Conservation (phyloP, 1,139 yeast species). For the Scheffersomyces parashehatae region DNA sequence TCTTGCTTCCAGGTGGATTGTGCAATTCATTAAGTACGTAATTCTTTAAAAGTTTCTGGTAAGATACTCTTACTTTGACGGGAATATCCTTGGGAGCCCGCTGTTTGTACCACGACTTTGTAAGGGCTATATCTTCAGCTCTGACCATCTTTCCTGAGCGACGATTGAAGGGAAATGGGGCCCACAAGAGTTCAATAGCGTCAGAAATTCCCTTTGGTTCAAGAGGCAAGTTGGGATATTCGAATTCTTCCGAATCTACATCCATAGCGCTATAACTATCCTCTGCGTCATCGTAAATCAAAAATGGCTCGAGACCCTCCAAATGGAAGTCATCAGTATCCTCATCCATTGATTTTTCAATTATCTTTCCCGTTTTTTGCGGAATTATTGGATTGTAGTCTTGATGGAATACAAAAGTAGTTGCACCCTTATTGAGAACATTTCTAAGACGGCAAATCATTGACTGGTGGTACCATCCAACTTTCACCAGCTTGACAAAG, state of each 20-base stretch:
- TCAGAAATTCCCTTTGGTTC: conserved; percentile 48
- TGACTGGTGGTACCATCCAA: conserved; percentile 66
- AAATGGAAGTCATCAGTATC: conserved; percentile 10
- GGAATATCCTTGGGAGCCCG: conserved; percentile 63
- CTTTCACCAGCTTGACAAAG: conserved; percentile 62
- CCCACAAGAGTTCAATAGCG: conserved; percentile 70
- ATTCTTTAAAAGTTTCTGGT: conserved; percentile 80
- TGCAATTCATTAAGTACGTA: conserved; percentile 74
- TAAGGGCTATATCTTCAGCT: conserved; percentile 86
- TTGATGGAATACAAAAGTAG: conserved; percentile 59
- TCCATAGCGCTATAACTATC: conserved; percentile 34
- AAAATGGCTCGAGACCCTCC: conserved; percentile 12
- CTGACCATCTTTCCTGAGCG: conserved; percentile 71
- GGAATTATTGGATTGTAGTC: conserved; percentile 58
- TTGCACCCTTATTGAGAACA: conserved; percentile 46
- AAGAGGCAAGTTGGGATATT: conserved; percentile 12
- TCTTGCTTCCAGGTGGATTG: conserved; percentile 30
- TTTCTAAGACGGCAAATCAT: conserved; percentile 44
- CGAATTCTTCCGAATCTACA: conserved; percentile 1
- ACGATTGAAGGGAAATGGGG: conserved; percentile 83
- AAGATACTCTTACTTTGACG: conserved; percentile 78
- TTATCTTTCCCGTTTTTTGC: conserved; percentile 8
- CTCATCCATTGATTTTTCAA: neutral
- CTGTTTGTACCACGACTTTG: conserved; percentile 80
- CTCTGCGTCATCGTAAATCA: conserved; percentile 28